Percentiles rank a stretch among this genome's conserved stretches.
Evolutionary conservation across 2,329 filamentous ascomycete species (phyloP).

Genomic region (Atkinsonella hypoxylon): DNA sequence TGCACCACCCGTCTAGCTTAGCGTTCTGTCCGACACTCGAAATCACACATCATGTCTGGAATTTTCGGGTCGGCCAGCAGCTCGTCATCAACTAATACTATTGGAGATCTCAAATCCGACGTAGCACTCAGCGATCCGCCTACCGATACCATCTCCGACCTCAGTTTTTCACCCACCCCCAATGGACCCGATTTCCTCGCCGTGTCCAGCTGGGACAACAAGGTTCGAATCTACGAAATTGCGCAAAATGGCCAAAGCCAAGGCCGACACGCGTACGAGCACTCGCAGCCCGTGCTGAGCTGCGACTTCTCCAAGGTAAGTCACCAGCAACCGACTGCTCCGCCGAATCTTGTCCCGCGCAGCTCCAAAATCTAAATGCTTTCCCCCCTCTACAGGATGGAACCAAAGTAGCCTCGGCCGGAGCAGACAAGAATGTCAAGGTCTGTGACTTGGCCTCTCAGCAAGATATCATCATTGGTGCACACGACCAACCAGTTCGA

Average conservation of each 20-base stretch:
- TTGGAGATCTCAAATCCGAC: slow-evolving; percentile 86
- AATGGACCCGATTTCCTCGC: slow-evolving; percentile 62
- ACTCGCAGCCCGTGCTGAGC: slow-evolving; percentile 73
- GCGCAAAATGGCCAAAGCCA: slow-evolving; percentile 63
- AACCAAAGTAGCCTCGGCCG: slow-evolving; percentile 73
- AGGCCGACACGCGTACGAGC: slow-evolving; percentile 76
- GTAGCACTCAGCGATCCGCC: slow-evolving; percentile 68
- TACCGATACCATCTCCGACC: slow-evolving; percentile 78
- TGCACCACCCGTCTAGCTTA: slow-evolving; percentile 4
- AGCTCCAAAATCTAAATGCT: not conserved
- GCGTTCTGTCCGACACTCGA: not conserved
- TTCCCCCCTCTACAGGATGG: slow-evolving; percentile 55
- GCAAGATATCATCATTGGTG: slow-evolving; percentile 62
- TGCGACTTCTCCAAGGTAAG: slow-evolving; percentile 81
- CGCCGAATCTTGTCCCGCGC: not conserved
- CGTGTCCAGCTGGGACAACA: slow-evolving; percentile 93
- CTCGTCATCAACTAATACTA: slow-evolving; percentile 52
- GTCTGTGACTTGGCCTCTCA: slow-evolving; percentile 68
- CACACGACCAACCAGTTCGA: slow-evolving; percentile 74
- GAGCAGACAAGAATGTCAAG: slow-evolving; percentile 83
- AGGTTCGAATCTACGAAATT: slow-evolving; percentile 94
- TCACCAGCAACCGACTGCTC: not conserved
- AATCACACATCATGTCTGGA: slow-evolving; percentile 45
- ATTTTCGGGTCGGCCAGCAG: slow-evolving; percentile 45
- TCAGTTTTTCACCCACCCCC: slow-evolving; percentile 62